Evolutionary conservation across 2,329 filamentous ascomycete species (phyloP).

Genomic region (Alternaria dauci): DNA sequence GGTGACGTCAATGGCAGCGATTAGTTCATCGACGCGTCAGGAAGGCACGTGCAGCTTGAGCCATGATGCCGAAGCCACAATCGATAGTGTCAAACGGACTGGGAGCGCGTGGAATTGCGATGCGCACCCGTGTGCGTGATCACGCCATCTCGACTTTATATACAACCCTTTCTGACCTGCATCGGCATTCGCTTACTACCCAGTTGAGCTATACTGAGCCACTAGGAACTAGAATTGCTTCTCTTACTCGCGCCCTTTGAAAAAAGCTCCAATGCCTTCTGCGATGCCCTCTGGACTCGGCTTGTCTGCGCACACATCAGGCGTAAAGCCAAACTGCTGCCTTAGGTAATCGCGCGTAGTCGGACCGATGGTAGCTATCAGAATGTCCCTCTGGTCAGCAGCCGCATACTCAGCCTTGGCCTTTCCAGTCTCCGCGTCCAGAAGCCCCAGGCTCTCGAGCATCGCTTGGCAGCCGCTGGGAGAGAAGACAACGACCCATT

Average conservation of each 20-base stretch:
- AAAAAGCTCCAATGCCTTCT: slow-evolving; percentile 66
- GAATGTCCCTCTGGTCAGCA: slow-evolving; percentile 57
- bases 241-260: neutral
- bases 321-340: slow-evolving; percentile 69
- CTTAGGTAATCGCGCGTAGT: slow-evolving; percentile 82
- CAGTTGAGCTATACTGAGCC: neutral
- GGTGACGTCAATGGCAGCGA: slow-evolving; percentile 19
- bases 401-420: slow-evolving; percentile 25
- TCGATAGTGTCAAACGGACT: neutral
- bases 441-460: slow-evolving; percentile 61
- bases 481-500: slow-evolving; percentile 80
- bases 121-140: neutral
- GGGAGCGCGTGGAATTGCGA: neutral
- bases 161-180: neutral
- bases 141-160: neutral
- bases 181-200: neutral
- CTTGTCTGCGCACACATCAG: slow-evolving; percentile 80
- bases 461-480: slow-evolving; percentile 69
- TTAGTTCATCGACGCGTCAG: slow-evolving; percentile 17
- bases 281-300: slow-evolving; percentile 84
- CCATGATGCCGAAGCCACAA: neutral
- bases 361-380: slow-evolving; percentile 88
- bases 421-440: slow-evolving; percentile 53
- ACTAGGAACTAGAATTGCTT: neutral
- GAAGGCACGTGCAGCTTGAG: slow-evolving; percentile 16